A percentile compares a stretch with the other conserved stretches of the same genome.
Conservation (phyloP, 768 basidiomycete genomes). For the Pholiota molesta region DNA sequence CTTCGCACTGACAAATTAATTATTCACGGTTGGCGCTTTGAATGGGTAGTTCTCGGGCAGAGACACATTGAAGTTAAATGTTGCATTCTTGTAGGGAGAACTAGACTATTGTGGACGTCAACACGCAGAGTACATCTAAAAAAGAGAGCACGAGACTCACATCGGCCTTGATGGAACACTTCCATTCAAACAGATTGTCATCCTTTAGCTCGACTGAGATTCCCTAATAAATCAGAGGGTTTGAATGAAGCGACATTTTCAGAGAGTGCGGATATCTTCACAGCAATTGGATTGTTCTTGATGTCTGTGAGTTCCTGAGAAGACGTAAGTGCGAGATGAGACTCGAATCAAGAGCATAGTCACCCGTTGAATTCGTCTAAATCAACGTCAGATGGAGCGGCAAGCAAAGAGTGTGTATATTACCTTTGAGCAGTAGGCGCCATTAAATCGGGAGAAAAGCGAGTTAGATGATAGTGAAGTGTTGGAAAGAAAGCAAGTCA, state of each 20-base stretch:
- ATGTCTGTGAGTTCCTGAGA: conserved; percentile 70
- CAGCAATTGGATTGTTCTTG: conserved; percentile 64
- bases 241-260: conserved; percentile 14
- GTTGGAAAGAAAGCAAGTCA: conserved; percentile 1
- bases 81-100: conserved; percentile 84
- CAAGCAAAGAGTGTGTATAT: not conserved
- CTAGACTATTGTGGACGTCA: conserved; percentile 48
- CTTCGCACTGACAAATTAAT: not conserved
- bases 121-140: not conserved
- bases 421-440: conserved; percentile 2
- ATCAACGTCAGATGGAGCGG: conserved; percentile 23
- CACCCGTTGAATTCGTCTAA: conserved; percentile 79
- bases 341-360: conserved; percentile 3
- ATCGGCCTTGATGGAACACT: conserved; percentile 73
- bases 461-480: not conserved
- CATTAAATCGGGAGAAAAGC: not conserved
- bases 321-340: conserved; percentile 5
- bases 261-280: conserved; percentile 29
- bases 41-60: conserved; percentile 86
- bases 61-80: conserved; percentile 71
- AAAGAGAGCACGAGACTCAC: conserved; percentile 43
- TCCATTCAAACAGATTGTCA: conserved; percentile 78
- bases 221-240: conserved; percentile 44
- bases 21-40: conserved; percentile 76
- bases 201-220: conserved; percentile 65